Evolutionary conservation across 2,329 filamentous ascomycete species (phyloP), one percentile per base, ranked within the genome.

Genomic region (Sclerotinia spermophila): DNA sequence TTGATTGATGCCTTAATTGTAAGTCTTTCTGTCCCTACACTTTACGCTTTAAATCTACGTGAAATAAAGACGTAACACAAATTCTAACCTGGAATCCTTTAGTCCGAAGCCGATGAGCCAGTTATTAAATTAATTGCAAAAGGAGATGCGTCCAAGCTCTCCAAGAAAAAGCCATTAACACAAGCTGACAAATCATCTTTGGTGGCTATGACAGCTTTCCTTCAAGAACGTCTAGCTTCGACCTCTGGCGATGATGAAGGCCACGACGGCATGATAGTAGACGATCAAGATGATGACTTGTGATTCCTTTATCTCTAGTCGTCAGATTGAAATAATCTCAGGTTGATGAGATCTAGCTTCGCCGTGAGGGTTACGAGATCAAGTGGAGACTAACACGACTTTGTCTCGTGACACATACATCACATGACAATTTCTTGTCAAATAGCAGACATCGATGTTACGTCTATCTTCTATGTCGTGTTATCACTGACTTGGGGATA

Each of bases 1-100:
- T 84, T 92, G 71, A 83, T 89, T 67, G 83, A 87, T 72, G 84
- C 86, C 68, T 83, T 92, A 73, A 83, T 91, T 74, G 89, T 92
- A 82, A 83, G 89, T 85, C 73, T 70, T 27, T 24, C 21, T 13
- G 10, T 59, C 27, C 24, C 19, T 58, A 48, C 17, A 27, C 13
- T 17, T n/a, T 45, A 35, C 17, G 35, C 42, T 21, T 48, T 42
- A 5, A 27, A 53, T 38, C 44, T 64, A 66, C 59, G 51, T 66
- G 48, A 40, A 35, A 61, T 13, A 24, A 42, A 64, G 67, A 68
- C 65, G 58, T 62, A 64, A 38, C 13, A 35, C n/a, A 45, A 64
- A 66, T 71, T 51, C 69, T 74, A 73, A 72, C 69, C 70, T 75
- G 74, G 74, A 77, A 70, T 59, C 72, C 59, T 72, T 67, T 67